Base-by-base conservation (phyloP, 2,329 filamentous ascomycete species). In the Tolypocladium endophyticum region DNA sequence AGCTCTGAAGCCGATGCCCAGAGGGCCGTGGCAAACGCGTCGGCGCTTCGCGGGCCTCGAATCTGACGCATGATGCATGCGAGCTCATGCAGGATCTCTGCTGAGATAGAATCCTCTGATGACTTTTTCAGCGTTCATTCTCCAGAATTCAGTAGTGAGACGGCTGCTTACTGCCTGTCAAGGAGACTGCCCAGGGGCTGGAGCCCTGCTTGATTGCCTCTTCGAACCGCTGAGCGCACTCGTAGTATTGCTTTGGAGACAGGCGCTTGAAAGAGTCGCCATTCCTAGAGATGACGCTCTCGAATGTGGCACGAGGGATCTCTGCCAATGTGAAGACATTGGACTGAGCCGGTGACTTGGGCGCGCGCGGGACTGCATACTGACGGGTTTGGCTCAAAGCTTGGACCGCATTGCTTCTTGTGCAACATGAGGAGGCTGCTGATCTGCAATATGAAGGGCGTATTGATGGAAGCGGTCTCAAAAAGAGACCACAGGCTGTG, bases 1-100 rank as follows among this genome's bases (percentile, higher is more conserved):
- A 66, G 64, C 18, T 66, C 67, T 1, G 73, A 69, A 12, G 74
- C 73, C 6, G 67, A 65, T 41, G 67, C 60, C 67, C 73, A 72
- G 58, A 76, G 61, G 23, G 61, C 61, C 0, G 62, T 56, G 36
- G 65, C 59, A 25, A 72, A 66, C 6, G 56, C 58, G 9, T 60
- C 59, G 11, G 61, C 56, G 41, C 55, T 55, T 4, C 43, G 16
- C 18, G 64, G 56, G 3, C 39, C 52, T 16, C 43, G 55, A 28
- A 65, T 59, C 12, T 66, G 47, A 20, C 62, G 61, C 58, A 72
- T 59, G 30, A 73, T 64, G 57, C 68, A 72, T 11, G 64, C 71
- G 6, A 70, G 60, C 30, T 69, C 64, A 35, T 74, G 69, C 11
- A 72, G 43, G 0, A 61, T 56, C 2, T 62, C 54, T 2, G 64